Evolutionary conservation across 495 filamentous ascomycete genomes (phyloP).

Genomic region (Penicillium lividum): DNA sequence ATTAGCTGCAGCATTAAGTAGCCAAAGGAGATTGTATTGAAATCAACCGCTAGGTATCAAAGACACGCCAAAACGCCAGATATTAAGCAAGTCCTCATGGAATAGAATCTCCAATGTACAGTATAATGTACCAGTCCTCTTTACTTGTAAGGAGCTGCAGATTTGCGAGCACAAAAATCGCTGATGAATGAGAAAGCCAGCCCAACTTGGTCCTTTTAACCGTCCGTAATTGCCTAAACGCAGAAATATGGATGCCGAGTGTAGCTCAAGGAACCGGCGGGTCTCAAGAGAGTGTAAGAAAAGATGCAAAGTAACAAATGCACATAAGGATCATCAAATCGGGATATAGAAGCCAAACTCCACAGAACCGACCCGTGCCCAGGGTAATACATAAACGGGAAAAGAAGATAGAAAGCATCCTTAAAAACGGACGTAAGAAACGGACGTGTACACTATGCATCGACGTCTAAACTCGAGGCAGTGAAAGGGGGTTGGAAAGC

Average conservation of each 20-base stretch:
- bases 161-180: slow-evolving; percentile 1
- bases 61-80: slow-evolving; percentile 21
- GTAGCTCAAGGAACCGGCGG: no score
- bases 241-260: slow-evolving; percentile 1
- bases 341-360: slow-evolving; percentile 20
- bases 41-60: slow-evolving; percentile 22
- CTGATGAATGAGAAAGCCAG: slow-evolving; percentile 2
- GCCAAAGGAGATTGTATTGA: background rate
- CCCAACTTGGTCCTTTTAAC: slow-evolving; percentile 11
- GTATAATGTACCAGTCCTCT: slow-evolving; percentile 15
- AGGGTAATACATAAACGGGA: slow-evolving; percentile 5
- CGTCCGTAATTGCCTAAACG: slow-evolving; percentile 10
- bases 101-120: slow-evolving; percentile 15
- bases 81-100: slow-evolving; percentile 15
- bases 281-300: slow-evolving; percentile 3
- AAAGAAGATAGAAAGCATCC: slow-evolving; percentile 4
- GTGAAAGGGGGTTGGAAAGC: slow-evolving; percentile 10
- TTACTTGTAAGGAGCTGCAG: background rate
- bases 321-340: slow-evolving; percentile 16
- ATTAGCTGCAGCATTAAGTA: no score
- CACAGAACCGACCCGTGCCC: slow-evolving; percentile 8
- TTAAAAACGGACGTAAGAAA: slow-evolving; percentile 2
- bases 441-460: slow-evolving; percentile 5
- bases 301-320: slow-evolving; percentile 18
- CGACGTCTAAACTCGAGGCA: slow-evolving; percentile 18